phyloP scores from a whole-genome alignment of 148 eudicot genomes.

The Beta vulgaris region DNA sequence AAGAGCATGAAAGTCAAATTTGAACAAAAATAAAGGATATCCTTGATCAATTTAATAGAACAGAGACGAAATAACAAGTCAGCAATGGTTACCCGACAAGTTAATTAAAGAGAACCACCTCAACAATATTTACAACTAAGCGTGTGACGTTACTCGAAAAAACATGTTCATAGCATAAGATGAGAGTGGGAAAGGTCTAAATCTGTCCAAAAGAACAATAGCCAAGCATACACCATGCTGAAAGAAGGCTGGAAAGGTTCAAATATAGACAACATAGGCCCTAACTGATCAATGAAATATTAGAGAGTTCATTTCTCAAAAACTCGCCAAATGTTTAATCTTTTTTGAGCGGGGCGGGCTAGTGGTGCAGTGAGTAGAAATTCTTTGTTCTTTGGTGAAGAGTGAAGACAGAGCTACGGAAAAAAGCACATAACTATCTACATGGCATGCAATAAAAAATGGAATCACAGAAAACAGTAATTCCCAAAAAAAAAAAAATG shows the following conservation, averaged over 20 bases:
- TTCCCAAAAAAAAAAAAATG: too few species aligned
- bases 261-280: neutral
- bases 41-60: neutral
- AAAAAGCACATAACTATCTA: too few species aligned
- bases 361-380: too few species aligned
- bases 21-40: neutral
- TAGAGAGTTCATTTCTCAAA: too few species aligned
- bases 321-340: too few species aligned
- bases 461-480: too few species aligned
- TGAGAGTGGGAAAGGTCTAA: neutral
- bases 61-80: neutral
- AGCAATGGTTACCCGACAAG: neutral
- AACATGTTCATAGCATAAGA: neutral
- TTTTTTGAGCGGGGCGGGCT: too few species aligned
- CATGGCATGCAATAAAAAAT: too few species aligned
- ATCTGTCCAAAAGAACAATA: neutral
- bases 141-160: neutral
- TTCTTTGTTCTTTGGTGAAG: too few species aligned
- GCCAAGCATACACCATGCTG: neutral
- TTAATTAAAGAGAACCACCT: neutral
- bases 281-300: too few species aligned
- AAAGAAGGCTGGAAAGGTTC: neutral
- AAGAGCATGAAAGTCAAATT: slow-evolving; percentile 10
- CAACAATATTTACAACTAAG: neutral
- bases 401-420: too few species aligned